phyloP scores from a whole-genome alignment of 805 yeast genomes.

The Yarrowia divulgata region DNA sequence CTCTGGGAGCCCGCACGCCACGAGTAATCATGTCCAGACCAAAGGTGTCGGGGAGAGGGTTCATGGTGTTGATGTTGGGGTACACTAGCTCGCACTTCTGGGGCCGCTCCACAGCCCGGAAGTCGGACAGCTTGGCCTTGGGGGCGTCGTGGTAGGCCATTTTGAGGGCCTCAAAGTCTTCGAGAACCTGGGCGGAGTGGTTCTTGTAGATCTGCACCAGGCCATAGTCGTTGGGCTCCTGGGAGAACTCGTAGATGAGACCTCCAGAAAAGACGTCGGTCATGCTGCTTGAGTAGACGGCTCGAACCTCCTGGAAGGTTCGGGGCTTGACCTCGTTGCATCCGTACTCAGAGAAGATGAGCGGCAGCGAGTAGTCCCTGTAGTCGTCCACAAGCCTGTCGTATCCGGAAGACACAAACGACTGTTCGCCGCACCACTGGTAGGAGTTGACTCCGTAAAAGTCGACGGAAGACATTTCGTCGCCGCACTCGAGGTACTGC shows the following conservation, averaged over 20 bases:
- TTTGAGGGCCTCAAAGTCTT: slow-evolving; percentile 70
- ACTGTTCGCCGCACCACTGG: slow-evolving; percentile 91
- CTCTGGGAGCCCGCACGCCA: slow-evolving; percentile 30
- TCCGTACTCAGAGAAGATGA: slow-evolving; percentile 87
- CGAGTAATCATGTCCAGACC: slow-evolving; percentile 29
- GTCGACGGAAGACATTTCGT: slow-evolving; percentile 73
- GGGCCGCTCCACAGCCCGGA: slow-evolving; percentile 37
- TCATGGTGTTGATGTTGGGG: slow-evolving; percentile 41
- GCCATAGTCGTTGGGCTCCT: slow-evolving; percentile 82
- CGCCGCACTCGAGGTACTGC: slow-evolving; percentile 87
- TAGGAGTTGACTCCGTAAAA: slow-evolving; percentile 94
- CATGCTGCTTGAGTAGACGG: slow-evolving; percentile 81
- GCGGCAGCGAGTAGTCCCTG: slow-evolving; percentile 76
- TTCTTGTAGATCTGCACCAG: slow-evolving; percentile 68
- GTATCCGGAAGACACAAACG: slow-evolving; percentile 76
- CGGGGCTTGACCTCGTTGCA: slow-evolving; percentile 79
- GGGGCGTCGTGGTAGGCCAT: slow-evolving; percentile 58
- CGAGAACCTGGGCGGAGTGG: slow-evolving; percentile 48
- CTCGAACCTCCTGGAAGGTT: slow-evolving; percentile 78
- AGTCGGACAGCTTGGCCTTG: slow-evolving; percentile 56
- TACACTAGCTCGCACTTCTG: slow-evolving; percentile 36
- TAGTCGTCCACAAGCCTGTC: slow-evolving; percentile 69
- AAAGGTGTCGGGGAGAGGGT: slow-evolving; percentile 37
- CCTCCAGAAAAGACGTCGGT: slow-evolving; percentile 92
- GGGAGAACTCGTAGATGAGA: slow-evolving; percentile 86